Evolutionary conservation across 1,139 yeast species (phyloP).

Genomic region (Yamadazyma oceani): DNA sequence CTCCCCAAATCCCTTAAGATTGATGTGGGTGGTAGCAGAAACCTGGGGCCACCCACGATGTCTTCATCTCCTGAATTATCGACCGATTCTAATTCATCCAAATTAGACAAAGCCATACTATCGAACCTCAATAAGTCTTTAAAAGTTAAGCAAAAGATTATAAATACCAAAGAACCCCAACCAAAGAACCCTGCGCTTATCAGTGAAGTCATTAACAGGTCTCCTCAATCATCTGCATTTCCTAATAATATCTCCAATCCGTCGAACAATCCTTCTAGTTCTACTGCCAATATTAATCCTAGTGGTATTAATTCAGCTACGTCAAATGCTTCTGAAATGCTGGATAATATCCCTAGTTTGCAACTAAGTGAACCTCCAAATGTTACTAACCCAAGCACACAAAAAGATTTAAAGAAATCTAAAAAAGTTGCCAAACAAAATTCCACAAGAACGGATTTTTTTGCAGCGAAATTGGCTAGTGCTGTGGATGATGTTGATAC

Average conservation of each 20-base stretch:
- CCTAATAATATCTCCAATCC: conserved; percentile 17
- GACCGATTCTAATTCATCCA: conserved; percentile 14
- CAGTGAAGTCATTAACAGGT: conserved; percentile 35
- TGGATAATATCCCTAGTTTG: conserved; percentile 15
- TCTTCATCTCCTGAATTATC: conserved; percentile 6
- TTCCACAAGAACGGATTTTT: conserved; percentile 78
- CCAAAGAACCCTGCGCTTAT: conserved; percentile 36
- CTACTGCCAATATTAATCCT: conserved; percentile 4
- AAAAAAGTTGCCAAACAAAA: conserved; percentile 28
- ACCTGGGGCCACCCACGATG: not conserved
- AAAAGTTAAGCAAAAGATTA: conserved; percentile 43
- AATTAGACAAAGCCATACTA: conserved; percentile 32
- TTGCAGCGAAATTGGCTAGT: conserved; percentile 90
- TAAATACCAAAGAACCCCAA: conserved; percentile 37
- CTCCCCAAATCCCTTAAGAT: not conserved
- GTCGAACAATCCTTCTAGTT: conserved; percentile 3
- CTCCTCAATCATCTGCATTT: conserved; percentile 31
- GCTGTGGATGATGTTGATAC: conserved; percentile 90
- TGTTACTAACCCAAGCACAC: conserved; percentile 4
- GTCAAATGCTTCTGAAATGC: conserved; percentile 11
- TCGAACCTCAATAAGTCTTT: conserved; percentile 40
- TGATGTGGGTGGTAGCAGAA: not conserved
- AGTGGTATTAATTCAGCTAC: conserved; percentile 3
- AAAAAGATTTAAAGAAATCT: conserved; percentile 12
- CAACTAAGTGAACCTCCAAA: conserved; percentile 11